Conservation (phyloP, 805 yeast genomes). For the Wickerhamomyces hampshirensis region DNA sequence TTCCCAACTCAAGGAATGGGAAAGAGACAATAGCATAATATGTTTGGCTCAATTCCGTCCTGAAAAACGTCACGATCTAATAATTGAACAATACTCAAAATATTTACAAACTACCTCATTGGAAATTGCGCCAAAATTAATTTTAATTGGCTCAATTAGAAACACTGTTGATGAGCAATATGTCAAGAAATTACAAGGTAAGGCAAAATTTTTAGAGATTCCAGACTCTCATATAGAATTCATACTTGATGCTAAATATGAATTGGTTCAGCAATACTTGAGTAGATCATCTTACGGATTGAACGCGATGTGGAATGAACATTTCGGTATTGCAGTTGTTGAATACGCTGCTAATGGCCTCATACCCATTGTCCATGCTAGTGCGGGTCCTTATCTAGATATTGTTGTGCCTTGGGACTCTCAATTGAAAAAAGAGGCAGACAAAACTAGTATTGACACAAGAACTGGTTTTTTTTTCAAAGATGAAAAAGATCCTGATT, state of each 20-base stretch:
- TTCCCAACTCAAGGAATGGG: constrained; percentile 14
- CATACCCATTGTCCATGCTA: constrained; percentile 86
- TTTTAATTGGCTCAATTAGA: constrained; percentile 83
- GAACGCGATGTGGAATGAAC: constrained; percentile 99
- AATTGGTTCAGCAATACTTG: constrained; percentile 50
- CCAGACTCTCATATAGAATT: constrained; percentile 42
- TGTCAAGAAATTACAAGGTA: constrained; percentile 43
- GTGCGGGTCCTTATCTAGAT: constrained; percentile 92
- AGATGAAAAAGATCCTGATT: constrained; percentile 71
- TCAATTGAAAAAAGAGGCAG: constrained; percentile 22
- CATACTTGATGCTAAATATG: constrained; percentile 70
- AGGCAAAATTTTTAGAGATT: constrained; percentile 41
- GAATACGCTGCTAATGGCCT: constrained; percentile 85
- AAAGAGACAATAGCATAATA: constrained; percentile 32
- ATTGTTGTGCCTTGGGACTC: constrained; percentile 61
- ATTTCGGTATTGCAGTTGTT: constrained; percentile 95
- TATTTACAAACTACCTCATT: constrained; percentile 33
- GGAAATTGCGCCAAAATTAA: constrained; percentile 44
- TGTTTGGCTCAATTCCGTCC: constrained; percentile 89
- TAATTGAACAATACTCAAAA: constrained; percentile 57
- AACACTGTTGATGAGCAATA: constrained; percentile 57
- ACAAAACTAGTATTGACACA: constrained; percentile 31
- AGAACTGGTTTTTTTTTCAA: constrained; percentile 80
- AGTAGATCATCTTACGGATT: constrained; percentile 65
- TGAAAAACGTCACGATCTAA: constrained; percentile 82